These are phyloP conservation scores for Lolium rigidum DNA, from an alignment of 176 grass and related monocot genomes.

Conservation along the genomic window DNA sequence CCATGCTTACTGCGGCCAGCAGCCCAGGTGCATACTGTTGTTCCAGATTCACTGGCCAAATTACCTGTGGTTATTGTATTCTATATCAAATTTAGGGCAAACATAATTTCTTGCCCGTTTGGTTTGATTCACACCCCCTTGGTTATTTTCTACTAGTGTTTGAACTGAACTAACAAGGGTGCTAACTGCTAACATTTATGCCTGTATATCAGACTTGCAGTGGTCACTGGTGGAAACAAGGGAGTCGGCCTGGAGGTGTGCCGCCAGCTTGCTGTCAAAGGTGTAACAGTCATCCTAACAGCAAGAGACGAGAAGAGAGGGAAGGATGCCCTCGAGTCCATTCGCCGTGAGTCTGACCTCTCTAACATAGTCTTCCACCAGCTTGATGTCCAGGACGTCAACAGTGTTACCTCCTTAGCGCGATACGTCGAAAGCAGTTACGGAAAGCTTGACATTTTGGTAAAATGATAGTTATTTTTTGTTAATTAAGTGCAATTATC, in stretches of 20 bases:
- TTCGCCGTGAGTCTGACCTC: slow-evolving; percentile 41
- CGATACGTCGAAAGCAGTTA: slow-evolving; percentile 45
- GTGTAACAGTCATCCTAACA: slow-evolving; percentile 63
- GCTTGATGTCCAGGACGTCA: slow-evolving; percentile 55
- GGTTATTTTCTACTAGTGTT: neutral
- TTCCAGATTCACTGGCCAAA: neutral
- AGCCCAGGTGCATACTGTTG: neutral
- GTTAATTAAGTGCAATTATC: neutral
- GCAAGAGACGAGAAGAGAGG: slow-evolving; percentile 71
- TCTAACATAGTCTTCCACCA: slow-evolving; percentile 66
- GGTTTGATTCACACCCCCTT: neutral
- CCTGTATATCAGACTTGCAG: slow-evolving; percentile 48
- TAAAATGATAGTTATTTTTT: neutral
- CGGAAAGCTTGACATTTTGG: slow-evolving; percentile 79
- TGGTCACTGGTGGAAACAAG: slow-evolving; percentile 78
- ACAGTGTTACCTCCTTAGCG: slow-evolving; percentile 46
- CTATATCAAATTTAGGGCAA: neutral
- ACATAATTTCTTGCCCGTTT: neutral
- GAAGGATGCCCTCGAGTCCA: slow-evolving; percentile 39
- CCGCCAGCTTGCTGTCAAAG: slow-evolving; percentile 51
- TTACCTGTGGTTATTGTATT: neutral
- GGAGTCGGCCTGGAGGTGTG: slow-evolving; percentile 71
- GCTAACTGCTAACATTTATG: neutral
- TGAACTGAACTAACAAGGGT: neutral
- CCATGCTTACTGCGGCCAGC: neutral